Evolutionary conservation across 2,329 filamentous ascomycete genomes (phyloP), one percentile per base, ranked within the genome.

Genomic region (Pseudogymnoascus sp.): DNA sequence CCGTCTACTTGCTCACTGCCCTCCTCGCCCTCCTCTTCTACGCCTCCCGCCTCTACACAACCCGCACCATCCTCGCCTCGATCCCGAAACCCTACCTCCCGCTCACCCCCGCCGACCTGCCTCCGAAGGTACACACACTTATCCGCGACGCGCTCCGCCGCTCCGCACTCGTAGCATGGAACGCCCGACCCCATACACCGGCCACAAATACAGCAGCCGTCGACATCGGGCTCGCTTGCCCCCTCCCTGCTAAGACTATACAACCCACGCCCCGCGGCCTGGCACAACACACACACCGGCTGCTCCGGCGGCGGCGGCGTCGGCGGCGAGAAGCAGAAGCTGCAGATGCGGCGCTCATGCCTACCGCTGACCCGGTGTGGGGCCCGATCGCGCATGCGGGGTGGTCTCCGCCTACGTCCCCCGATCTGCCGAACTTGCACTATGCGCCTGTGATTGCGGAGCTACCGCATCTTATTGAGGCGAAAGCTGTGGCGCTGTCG

Each of bases 71-170:
- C 7, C 82, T 97, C 7, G 84, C 87, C 17, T 87, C 85, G 3
- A 96, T 99, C 64, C 95, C 95, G 1, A 95, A 93, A 74, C 79
- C 85, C 62, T 96, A 90, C 83, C 84, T 96, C 15, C 93, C 93
- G 0, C 82, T 96, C 66, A 91, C 95, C 69, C 90, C 91, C 73
- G 89, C 88, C 67, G 92, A 97, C 73, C 84, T 97, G 50, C 84
- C 83, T 50, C 87, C 86, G 68, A 82, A 82, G 63, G 91, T 97
- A 40, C 82, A 90, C 70, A 83, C 85, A 68, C 85, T 96, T 78
- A 88, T 99, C 64, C 82, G 82, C 15, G 84, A 86, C 59, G 84
- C 88, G 26, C 80, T 96, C 62, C 83, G 85, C 65, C 82, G 89
- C 69, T 96, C 91, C 72, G 91, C 92, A 0, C 81, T 88, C 37